phyloP scores from a whole-genome alignment of 148 eudicot species.

The Cornus controversa region DNA sequence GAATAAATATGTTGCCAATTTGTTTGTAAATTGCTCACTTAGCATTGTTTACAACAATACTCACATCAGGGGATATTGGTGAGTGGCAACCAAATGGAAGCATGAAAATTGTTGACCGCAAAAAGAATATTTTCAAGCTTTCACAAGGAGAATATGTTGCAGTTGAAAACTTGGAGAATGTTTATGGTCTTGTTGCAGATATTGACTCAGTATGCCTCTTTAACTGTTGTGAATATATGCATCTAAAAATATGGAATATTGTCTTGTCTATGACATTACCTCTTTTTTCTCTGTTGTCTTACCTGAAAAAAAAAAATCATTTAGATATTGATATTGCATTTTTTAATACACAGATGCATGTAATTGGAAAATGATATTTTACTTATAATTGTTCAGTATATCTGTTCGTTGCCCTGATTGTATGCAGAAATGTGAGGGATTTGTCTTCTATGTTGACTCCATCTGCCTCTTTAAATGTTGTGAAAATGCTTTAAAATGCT shows the following conservation, averaged over 20 bases:
- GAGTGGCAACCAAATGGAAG: slow-evolving; percentile 98
- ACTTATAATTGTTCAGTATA: background rate
- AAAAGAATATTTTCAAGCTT: slow-evolving; percentile 97
- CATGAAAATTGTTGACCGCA: slow-evolving; percentile 88
- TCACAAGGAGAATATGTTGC: slow-evolving; percentile 99
- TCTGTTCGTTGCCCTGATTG: background rate
- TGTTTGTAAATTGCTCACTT: background rate
- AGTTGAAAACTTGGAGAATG: slow-evolving; percentile 91
- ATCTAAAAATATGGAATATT: background rate
- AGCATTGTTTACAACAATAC: slow-evolving; percentile 8
- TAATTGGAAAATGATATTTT: too few species aligned
- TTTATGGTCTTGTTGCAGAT: slow-evolving; percentile 65
- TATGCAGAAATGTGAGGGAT: background rate
- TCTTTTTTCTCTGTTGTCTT: background rate
- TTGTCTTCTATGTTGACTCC: too few species aligned
- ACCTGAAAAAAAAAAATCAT: too few species aligned
- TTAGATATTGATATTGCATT: background rate
- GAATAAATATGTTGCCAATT: background rate
- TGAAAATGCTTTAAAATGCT: too few species aligned
- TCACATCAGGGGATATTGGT: slow-evolving; percentile 84
- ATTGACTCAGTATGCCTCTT: slow-evolving; percentile 68
- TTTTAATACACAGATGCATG: background rate
- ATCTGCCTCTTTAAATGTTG: too few species aligned
- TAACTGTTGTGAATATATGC: background rate
- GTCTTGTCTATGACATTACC: background rate